Evolutionary conservation across 2,329 filamentous ascomycete species (phyloP).

Genomic region (Pseudogymnoascus sp.): DNA sequence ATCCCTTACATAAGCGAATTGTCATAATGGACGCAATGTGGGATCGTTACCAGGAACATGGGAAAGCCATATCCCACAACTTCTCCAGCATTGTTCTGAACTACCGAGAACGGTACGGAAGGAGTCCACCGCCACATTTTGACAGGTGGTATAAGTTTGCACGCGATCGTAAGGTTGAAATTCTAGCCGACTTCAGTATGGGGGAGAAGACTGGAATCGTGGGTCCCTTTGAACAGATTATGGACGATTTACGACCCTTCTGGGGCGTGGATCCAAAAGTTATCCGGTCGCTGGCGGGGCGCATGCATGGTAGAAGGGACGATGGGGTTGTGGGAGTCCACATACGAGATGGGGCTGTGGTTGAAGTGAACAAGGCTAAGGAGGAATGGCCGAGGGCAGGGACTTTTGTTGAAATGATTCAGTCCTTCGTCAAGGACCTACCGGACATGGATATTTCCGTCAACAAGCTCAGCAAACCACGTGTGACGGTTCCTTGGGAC

Average conservation of each 20-base stretch:
- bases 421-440: slow-evolving; percentile 40
- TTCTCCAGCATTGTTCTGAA: slow-evolving; percentile 43
- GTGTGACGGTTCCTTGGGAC: slow-evolving; percentile 52
- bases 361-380: slow-evolving; percentile 24
- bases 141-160: slow-evolving; percentile 51
- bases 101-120: slow-evolving; percentile 47
- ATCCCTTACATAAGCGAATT: slow-evolving; percentile 20
- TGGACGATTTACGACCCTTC: slow-evolving; percentile 52
- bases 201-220: neutral
- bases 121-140: slow-evolving; percentile 57
- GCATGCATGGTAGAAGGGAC: slow-evolving; percentile 24
- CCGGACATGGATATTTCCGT: slow-evolving; percentile 61
- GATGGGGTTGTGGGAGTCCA: slow-evolving; percentile 22
- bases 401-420: slow-evolving; percentile 27
- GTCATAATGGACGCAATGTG: slow-evolving; percentile 19
- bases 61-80: slow-evolving; percentile 32
- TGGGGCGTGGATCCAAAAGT: slow-evolving; percentile 37
- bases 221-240: slow-evolving; percentile 42
- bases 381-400: slow-evolving; percentile 28
- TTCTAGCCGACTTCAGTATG: slow-evolving; percentile 47
- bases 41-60: slow-evolving; percentile 20
- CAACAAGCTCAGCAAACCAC: slow-evolving; percentile 55
- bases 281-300: slow-evolving; percentile 34
- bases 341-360: slow-evolving; percentile 27
- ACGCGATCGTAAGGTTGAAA: slow-evolving; percentile 40